Evolutionary conservation across 2,329 filamentous ascomycete genomes (phyloP).

Genomic region (Leptographium radiaticola): DNA sequence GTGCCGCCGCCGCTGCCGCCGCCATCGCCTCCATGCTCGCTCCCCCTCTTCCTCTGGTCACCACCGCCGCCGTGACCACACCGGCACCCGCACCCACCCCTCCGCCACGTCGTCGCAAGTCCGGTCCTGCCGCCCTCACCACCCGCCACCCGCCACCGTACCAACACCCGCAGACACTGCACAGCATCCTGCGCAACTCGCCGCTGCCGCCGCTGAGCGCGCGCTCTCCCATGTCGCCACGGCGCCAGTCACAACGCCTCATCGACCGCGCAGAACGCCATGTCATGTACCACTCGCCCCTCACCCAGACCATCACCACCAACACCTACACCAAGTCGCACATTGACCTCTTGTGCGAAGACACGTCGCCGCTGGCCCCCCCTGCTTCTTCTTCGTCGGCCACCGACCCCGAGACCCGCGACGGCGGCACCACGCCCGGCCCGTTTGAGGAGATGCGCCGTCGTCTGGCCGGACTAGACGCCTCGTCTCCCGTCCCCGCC

Average conservation of each 20-base stretch:
- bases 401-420: slow-evolving; percentile 39
- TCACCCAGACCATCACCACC: slow-evolving; percentile 51
- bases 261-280: slow-evolving; percentile 40
- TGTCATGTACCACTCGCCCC: slow-evolving; percentile 49
- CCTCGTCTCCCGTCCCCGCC: slow-evolving; percentile 16
- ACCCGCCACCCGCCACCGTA: slow-evolving; percentile 32
- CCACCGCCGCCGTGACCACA: neutral
- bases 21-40: no score
- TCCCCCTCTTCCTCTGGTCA: neutral
- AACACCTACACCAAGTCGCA: slow-evolving; percentile 50
- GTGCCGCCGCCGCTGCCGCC: neutral
- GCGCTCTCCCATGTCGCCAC: slow-evolving; percentile 37
- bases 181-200: slow-evolving; percentile 54
- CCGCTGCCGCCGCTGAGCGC: slow-evolving; percentile 42
- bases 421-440: slow-evolving; percentile 49
- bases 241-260: slow-evolving; percentile 39
- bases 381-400: slow-evolving; percentile 28
- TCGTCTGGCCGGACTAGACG: slow-evolving; percentile 37
- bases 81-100: slow-evolving; percentile 8
- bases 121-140: slow-evolving; percentile 19
- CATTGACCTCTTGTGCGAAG: slow-evolving; percentile 48
- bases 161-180: slow-evolving; percentile 42
- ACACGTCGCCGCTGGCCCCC: slow-evolving; percentile 37
- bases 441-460: slow-evolving; percentile 51
- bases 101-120: slow-evolving; percentile 24